Conservation (phyloP, 1,139 yeast genomes). For the Scheffersomyces segobiensis region DNA sequence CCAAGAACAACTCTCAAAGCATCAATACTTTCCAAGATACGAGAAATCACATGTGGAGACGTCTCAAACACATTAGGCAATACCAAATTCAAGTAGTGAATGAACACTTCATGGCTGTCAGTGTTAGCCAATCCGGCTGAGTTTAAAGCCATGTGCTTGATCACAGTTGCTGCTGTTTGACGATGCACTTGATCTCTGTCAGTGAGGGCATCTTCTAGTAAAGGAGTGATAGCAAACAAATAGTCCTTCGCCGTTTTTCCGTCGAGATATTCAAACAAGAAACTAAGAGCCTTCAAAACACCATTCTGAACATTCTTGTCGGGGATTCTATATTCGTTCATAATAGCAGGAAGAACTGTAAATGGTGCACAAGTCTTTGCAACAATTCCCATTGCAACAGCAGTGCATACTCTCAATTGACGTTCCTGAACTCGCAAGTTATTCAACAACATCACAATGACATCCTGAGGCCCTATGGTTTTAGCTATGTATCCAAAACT, state of each 20-base stretch:
- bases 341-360: constrained; percentile 91
- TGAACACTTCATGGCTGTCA: constrained; percentile 59
- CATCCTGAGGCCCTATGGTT: constrained; percentile 97
- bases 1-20: constrained; percentile 76
- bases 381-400: constrained; percentile 96
- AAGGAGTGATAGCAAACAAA: constrained; percentile 75
- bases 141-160: constrained; percentile 78
- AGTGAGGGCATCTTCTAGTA: constrained; percentile 86
- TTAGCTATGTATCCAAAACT: constrained; percentile 91
- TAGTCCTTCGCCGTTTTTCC: constrained; percentile 75
- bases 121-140: constrained; percentile 75
- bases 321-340: constrained; percentile 94
- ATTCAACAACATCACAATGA: constrained; percentile 77
- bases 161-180: constrained; percentile 91
- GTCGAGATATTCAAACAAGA: constrained; percentile 90
- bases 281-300: constrained; percentile 87
- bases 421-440: constrained; percentile 93
- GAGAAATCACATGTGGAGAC: constrained; percentile 88
- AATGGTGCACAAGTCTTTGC: constrained; percentile 94
- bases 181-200: constrained; percentile 92
- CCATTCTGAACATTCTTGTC: constrained; percentile 96
- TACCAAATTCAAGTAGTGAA: constrained; percentile 72
- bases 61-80: constrained; percentile 89
- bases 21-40: constrained; percentile 81
- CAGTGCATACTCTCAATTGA: constrained; percentile 94